Evolutionary conservation across 257 asterid species (phyloP), one percentile per base, ranked within the genome.

Genomic region (Penstemon davidsonii): DNA sequence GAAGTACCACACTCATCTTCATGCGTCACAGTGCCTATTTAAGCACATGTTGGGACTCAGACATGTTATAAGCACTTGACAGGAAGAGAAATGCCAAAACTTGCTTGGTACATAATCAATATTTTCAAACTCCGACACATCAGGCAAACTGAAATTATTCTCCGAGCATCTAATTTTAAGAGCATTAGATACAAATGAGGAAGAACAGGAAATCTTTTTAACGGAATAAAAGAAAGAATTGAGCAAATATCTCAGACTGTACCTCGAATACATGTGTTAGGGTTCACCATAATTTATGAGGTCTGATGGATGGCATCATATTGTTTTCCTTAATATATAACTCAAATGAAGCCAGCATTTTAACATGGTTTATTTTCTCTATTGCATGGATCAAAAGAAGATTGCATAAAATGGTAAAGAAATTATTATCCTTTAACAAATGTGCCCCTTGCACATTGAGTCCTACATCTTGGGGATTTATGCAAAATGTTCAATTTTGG

Each of bases 11-110:
- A 4, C 12, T 55, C 52, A 19, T 55, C 60, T 25, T 25, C 33
- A 25, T 25, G 33, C 1, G 33, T 25, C 33, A 25, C 3, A 1
- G 33, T 25, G 33, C 33, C 33, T 25, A 25, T 25, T 25, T 25
- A 25, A 25, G 33, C 33, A 25, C 33, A 25, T 25, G 33, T 25
- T 25, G 33, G 33, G 33, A 25, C 33, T 10, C 3, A 15, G 5
- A 59, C 64, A 59, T n/a, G 50, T 49, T 40, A 8, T 59, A 59
- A 37, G 41, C 37, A 39, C 47, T 39, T 42, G 52, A 60, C 5
- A 42, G 7, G 5, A 41, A 39, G 66, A 42, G 11, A 39, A 40
- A 60, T 13, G 25, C 65, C 6, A 37, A 13, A 8, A 13, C 50
- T 39, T 11, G 46, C 49, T 43, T 9, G 5, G 7, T 40, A 41